These are phyloP conservation scores for Darksidea phi DNA, from an alignment of 495 filamentous ascomycete genomes.

Conservation along the genomic window DNA sequence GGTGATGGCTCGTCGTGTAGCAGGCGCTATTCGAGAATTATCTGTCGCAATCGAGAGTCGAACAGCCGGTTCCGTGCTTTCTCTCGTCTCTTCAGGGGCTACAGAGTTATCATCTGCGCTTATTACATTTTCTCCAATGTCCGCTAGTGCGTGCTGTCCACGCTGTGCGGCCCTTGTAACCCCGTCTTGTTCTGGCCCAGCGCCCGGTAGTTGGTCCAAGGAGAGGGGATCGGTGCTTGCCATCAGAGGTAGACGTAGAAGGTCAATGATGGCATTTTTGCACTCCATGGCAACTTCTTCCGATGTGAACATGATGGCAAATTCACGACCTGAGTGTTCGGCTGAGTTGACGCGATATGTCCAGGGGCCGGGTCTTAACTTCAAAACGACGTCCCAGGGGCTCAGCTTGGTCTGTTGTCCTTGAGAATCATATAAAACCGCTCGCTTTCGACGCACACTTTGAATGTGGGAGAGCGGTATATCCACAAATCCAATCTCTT, in stretches of 20 bases:
- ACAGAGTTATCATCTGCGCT: too few relatives aligned
- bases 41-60: not conserved
- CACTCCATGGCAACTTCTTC: conserved; percentile 14
- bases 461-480: conserved; percentile 21
- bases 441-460: not conserved
- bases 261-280: conserved; percentile 5
- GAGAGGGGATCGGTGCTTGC: not conserved
- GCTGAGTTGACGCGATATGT: conserved; percentile 26
- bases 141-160: too few relatives aligned
- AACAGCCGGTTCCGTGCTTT: too few relatives aligned
- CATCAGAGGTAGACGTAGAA: not conserved
- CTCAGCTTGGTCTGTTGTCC: conserved; percentile 2
- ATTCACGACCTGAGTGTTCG: conserved; percentile 6
- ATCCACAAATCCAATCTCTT: conserved; percentile 14
- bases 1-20: too few relatives aligned
- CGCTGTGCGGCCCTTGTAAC: not conserved
- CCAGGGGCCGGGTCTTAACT: conserved; percentile 4
- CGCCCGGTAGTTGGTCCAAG: not conserved
- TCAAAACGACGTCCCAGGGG: conserved; percentile 16
- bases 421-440: conserved; percentile 19
- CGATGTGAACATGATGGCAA: conserved; percentile 14
- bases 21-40: too few relatives aligned
- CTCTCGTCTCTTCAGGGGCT: too few relatives aligned
- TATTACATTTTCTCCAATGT: too few relatives aligned
- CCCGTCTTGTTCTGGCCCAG: not conserved